A percentile compares a stretch with the other conserved stretches of the same genome.
phyloP scores from a whole-genome alignment of 2,329 filamentous ascomycete genomes.

The Aspergillus sclerotialis region DNA sequence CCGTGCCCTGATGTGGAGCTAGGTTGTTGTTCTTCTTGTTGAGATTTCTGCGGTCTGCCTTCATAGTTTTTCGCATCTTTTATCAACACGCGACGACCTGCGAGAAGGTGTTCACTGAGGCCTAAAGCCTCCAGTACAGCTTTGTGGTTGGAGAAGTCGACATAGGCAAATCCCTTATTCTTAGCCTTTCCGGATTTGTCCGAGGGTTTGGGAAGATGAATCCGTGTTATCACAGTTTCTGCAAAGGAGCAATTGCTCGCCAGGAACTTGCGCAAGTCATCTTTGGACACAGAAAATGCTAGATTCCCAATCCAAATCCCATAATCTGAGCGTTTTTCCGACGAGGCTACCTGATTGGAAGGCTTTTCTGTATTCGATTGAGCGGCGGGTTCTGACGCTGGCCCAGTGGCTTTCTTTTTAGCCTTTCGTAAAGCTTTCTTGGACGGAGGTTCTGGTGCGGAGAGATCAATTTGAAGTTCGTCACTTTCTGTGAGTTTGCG shows the following conservation, averaged over 20 bases:
- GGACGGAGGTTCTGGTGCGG: slow-evolving; percentile 85
- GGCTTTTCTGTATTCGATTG: slow-evolving; percentile 32
- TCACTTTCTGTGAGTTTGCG: slow-evolving; percentile 54
- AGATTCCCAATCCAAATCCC: slow-evolving; percentile 97
- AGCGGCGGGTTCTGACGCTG: slow-evolving; percentile 15
- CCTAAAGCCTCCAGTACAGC: slow-evolving; percentile 71
- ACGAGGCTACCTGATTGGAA: slow-evolving; percentile 15
- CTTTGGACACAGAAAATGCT: slow-evolving; percentile 70
- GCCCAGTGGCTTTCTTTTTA: slow-evolving; percentile 56
- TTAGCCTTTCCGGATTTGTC: slow-evolving; percentile 49
- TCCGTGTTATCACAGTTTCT: slow-evolving; percentile 68
- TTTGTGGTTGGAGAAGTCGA: slow-evolving; percentile 70
- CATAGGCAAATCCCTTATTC: slow-evolving; percentile 94
- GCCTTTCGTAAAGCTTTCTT: slow-evolving; percentile 86
- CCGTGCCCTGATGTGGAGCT: slow-evolving; percentile 26
- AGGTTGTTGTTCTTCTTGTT: slow-evolving; percentile 27
- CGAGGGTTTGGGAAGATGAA: slow-evolving; percentile 65
- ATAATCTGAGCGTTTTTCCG: slow-evolving; percentile 60
- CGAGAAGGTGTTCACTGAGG: slow-evolving; percentile 75
- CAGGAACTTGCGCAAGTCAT: slow-evolving; percentile 74
- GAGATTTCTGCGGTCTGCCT: slow-evolving; percentile 69
- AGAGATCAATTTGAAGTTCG: slow-evolving; percentile 84
- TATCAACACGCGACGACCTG: slow-evolving; percentile 76
- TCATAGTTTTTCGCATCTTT: slow-evolving; percentile 88
- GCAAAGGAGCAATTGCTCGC: slow-evolving; percentile 60